A percentile compares a stretch with the other conserved stretches of the same genome.
These are phyloP conservation scores for Pichia heedii DNA, from an alignment of 805 yeast species.

Conservation along the genomic window DNA sequence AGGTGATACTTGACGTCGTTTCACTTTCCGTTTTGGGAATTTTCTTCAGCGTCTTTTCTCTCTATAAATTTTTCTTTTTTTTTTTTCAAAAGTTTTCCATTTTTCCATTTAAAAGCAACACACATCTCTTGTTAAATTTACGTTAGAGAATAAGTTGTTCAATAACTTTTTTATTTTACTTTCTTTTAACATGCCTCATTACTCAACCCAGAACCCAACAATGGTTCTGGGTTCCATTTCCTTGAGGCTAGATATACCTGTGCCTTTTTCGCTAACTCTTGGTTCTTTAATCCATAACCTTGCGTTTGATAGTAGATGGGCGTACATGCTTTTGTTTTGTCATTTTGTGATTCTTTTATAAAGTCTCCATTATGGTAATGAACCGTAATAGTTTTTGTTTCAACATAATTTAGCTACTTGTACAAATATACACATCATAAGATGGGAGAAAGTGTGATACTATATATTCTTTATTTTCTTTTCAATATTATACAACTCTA, in stretches of 20 bases:
- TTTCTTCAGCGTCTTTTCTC: too few relatives aligned
- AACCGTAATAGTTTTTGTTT: neutral
- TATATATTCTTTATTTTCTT: neutral
- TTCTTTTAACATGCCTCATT: neutral
- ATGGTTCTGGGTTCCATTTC: conserved; percentile 1
- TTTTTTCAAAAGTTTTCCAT: too few relatives aligned
- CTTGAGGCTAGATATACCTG: neutral
- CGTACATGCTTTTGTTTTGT: conserved; percentile 17
- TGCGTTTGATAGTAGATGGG: conserved; percentile 33
- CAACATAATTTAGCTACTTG: too few relatives aligned
- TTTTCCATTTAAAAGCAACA: neutral
- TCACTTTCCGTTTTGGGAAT: neutral
- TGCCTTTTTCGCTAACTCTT: conserved; percentile 34
- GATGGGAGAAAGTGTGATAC: neutral
- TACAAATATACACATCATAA: neutral
- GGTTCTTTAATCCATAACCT: conserved; percentile 24
- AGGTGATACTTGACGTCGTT: neutral
- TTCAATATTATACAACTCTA: conserved; percentile 36
- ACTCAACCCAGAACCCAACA: neutral
- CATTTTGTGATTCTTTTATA: neutral
- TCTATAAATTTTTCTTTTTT: too few relatives aligned
- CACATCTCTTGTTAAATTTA: too few relatives aligned
- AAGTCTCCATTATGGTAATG: neutral
- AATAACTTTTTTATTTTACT: neutral
- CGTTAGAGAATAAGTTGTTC: too few relatives aligned